These are phyloP conservation scores for Globisporangium alternatum DNA, from an alignment of 352 stramenopile species.

Conservation along the genomic window DNA sequence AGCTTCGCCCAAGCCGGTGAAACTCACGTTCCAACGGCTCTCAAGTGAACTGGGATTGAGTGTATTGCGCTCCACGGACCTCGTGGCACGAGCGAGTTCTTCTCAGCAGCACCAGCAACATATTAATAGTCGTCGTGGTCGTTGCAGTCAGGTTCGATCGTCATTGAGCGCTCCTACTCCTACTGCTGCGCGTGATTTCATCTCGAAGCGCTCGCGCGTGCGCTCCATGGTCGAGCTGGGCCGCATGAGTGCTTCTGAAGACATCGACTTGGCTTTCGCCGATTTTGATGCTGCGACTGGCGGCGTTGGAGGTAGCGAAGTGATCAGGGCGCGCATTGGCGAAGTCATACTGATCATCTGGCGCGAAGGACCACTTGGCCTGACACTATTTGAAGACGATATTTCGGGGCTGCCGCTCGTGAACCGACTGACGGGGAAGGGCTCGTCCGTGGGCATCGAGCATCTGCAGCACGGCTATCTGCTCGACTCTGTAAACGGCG, in stretches of 20 bases:
- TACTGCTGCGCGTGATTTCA: neutral
- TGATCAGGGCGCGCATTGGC: conserved; percentile 6
- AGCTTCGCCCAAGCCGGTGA: conserved; percentile 31
- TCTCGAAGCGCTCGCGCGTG: neutral
- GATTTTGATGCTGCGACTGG: neutral
- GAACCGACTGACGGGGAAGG: conserved; percentile 71
- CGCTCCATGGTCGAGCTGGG: conserved; percentile 8
- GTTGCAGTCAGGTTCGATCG: neutral
- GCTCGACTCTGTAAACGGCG: conserved; percentile 52
- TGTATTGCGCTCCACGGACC: conserved; percentile 1
- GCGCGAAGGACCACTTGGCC: conserved; percentile 38
- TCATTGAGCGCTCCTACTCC: neutral
- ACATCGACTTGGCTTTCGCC: conserved; percentile 6
- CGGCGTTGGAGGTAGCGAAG: neutral
- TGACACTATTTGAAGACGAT: conserved; percentile 51
- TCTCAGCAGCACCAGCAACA: neutral
- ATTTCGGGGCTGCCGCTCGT: conserved; percentile 49
- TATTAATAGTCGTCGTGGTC: neutral
- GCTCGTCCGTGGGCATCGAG: conserved; percentile 35
- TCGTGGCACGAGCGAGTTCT: neutral
- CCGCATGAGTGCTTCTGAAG: neutral
- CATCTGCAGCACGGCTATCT: conserved; percentile 39
- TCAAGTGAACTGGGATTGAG: conserved; percentile 13
- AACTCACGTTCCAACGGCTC: conserved; percentile 53
- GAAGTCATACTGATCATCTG: conserved; percentile 46